phyloP scores from a whole-genome alignment of 106 monocot genomes.

The Apostasia ramifera region DNA sequence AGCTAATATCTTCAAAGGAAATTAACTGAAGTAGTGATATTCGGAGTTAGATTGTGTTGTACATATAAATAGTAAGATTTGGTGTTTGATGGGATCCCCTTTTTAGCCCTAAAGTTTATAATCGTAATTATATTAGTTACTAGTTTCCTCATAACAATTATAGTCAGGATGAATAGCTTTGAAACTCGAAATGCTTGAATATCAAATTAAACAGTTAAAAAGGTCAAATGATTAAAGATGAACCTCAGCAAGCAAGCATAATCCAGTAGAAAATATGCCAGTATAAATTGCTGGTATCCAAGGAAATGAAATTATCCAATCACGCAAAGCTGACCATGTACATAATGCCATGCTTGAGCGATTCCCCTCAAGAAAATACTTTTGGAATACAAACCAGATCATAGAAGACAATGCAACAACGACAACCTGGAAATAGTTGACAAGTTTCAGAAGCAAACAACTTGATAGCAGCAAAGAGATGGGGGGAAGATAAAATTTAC shows the following conservation, averaged over 20 bases:
- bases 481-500: slow-evolving; percentile 13
- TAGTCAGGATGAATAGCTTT: too few relatives aligned
- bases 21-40: too few relatives aligned
- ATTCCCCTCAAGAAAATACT: slow-evolving; percentile 11
- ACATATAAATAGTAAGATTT: too few relatives aligned
- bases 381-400: slow-evolving; percentile 46
- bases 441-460: slow-evolving; percentile 1
- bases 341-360: slow-evolving; percentile 16
- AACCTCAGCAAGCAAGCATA: slow-evolving; percentile 88
- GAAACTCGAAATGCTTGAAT: too few relatives aligned
- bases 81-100: too few relatives aligned
- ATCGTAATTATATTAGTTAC: too few relatives aligned
- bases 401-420: slow-evolving; percentile 56
- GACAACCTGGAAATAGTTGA: slow-evolving; percentile 33
- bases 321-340: slow-evolving; percentile 29
- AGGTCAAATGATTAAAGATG: neutral
- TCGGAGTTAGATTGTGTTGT: too few relatives aligned
- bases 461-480: neutral
- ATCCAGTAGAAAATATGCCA: slow-evolving; percentile 69
- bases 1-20: too few relatives aligned
- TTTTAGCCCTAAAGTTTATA: too few relatives aligned
- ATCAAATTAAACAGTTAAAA: neutral
- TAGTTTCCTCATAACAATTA: too few relatives aligned
- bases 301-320: slow-evolving; percentile 58
- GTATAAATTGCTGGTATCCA: slow-evolving; percentile 94